Percentiles rank a stretch among this genome's conserved stretches.
Conservation (phyloP, 306 rosid genomes). For the Chamaecrista fasciculata region DNA sequence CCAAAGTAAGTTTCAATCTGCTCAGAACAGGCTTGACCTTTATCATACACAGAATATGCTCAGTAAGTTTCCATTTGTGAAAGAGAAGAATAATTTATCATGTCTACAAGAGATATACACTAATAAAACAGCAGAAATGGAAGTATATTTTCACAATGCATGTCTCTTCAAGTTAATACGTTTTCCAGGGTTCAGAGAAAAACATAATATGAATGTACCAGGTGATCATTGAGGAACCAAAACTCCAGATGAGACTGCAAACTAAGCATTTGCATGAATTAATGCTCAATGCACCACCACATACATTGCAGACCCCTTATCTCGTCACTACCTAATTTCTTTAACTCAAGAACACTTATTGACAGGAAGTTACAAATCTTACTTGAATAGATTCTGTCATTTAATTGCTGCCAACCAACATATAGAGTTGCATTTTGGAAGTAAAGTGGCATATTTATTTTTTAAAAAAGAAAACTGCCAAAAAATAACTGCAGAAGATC, state of each 20-base stretch:
- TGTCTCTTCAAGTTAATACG: neutral
- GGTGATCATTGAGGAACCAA: neutral
- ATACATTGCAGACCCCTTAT: neutral
- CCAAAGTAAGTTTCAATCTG: slow-evolving; percentile 74
- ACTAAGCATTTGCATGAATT: neutral
- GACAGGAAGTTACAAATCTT: neutral
- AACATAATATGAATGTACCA: neutral
- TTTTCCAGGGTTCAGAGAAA: neutral
- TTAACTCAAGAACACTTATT: neutral
- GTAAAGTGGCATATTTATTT: too few species aligned
- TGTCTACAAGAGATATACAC: neutral
- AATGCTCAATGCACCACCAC: neutral
- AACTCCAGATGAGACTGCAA: neutral
- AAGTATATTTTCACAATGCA: neutral
- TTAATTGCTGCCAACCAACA: too few species aligned
- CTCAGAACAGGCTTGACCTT: slow-evolving; percentile 89
- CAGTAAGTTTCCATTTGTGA: neutral
- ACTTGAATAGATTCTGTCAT: too few species aligned
- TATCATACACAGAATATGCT: slow-evolving; percentile 12
- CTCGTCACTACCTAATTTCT: neutral
- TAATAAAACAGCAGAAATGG: neutral
- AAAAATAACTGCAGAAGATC: too few species aligned
- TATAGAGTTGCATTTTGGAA: too few species aligned
- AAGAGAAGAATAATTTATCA: neutral
- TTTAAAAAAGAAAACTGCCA: too few species aligned